These are phyloP conservation scores for Rhazya stricta DNA, from an alignment of 257 asterid species.

Conservation along the genomic window DNA sequence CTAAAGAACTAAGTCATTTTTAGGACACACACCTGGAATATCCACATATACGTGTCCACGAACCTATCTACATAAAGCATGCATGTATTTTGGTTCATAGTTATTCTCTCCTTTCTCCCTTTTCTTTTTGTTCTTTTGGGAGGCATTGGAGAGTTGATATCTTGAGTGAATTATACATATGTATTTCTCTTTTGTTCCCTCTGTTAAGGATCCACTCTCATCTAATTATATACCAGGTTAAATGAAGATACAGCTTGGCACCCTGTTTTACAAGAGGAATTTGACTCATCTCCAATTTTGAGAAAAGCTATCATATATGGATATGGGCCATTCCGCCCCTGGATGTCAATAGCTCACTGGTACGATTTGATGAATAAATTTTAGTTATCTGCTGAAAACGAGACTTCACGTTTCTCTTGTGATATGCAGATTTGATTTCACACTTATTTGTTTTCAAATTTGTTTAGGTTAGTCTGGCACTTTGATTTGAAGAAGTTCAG, in stretches of 20 bases:
- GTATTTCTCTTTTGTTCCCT: constrained; percentile 12
- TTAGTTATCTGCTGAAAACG: not conserved
- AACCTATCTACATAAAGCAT: not conserved
- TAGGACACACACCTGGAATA: not conserved
- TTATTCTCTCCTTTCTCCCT: not conserved
- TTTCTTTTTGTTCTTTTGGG: not conserved
- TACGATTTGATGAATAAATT: constrained; percentile 22
- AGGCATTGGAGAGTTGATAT: not conserved
- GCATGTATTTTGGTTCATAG: not conserved
- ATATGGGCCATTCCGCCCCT: constrained; percentile 81
- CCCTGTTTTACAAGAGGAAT: constrained; percentile 60
- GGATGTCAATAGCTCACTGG: constrained; percentile 97
- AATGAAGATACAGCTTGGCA: constrained; percentile 93
- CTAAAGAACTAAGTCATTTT: not conserved
- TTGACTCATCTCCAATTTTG: constrained; percentile 42
- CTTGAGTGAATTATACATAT: not conserved
- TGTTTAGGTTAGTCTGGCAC: constrained; percentile 64
- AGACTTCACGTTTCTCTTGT: not conserved
- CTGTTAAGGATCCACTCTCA: constrained; percentile 12
- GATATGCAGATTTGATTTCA: not conserved
- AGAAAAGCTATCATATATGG: constrained; percentile 74
- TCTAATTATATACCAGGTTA: constrained; percentile 51
- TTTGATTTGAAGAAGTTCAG: constrained; percentile 81
- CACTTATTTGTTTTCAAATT: constrained; percentile 12
- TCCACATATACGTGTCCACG: not conserved